Evolutionary conservation across 495 filamentous ascomycete genomes (phyloP).

Genomic region (Neurospora terricola): DNA sequence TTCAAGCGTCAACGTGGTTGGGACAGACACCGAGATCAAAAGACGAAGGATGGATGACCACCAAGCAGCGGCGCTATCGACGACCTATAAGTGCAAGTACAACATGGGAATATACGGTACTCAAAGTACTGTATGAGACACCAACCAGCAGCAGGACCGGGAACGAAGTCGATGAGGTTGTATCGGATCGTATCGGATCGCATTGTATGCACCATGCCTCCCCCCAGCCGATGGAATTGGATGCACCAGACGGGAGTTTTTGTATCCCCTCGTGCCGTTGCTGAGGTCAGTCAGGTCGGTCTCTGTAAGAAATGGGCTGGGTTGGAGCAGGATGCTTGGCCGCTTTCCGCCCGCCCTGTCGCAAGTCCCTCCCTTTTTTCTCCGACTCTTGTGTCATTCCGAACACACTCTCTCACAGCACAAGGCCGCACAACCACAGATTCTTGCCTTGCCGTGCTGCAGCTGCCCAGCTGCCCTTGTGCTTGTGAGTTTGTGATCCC

Average conservation of each 20-base stretch:
- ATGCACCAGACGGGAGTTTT: background rate
- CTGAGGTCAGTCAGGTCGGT: background rate
- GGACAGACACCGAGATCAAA: background rate
- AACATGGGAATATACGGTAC: background rate
- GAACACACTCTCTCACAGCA: slow-evolving; percentile 1
- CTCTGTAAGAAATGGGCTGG: background rate
- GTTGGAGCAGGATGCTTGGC: background rate
- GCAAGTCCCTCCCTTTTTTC: slow-evolving; percentile 8
- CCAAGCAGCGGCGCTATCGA: background rate
- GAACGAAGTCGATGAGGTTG: background rate
- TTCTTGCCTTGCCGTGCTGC: slow-evolving; percentile 5
- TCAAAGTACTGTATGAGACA: background rate
- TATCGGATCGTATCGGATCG: background rate
- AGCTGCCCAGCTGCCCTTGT: slow-evolving; percentile 3
- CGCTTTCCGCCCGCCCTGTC: background rate
- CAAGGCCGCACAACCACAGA: background rate
- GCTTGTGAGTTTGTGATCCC: background rate
- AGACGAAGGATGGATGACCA: background rate
- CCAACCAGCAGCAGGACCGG: background rate
- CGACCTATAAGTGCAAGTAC: background rate
- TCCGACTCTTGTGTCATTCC: slow-evolving; percentile 13
- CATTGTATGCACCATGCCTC: background rate
- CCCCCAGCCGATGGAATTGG: background rate
- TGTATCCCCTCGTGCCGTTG: background rate
- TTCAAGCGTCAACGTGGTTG: background rate